Evolutionary conservation across 2,329 filamentous ascomycete genomes (phyloP).

Genomic region (Cladosporium colombiae): DNA sequence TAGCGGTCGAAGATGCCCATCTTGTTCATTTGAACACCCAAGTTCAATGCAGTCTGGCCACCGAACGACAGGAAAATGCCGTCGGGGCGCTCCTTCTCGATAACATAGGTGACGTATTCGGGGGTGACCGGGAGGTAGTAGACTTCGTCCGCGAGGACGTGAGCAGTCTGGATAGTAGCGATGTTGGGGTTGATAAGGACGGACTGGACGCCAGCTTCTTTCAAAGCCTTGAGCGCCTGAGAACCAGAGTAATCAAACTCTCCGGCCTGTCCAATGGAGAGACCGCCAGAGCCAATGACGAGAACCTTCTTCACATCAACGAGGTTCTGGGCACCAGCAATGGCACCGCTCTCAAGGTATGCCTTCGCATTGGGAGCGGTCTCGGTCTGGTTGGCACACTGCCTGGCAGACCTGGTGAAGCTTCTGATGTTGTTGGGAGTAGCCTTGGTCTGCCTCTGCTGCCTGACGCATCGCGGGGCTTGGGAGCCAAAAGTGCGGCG

Average conservation of each 20-base stretch:
- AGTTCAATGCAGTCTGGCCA: constrained; percentile 93
- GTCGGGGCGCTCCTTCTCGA: constrained; percentile 92
- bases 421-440: constrained; percentile 27
- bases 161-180: constrained; percentile 96
- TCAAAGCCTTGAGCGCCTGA: constrained; percentile 93
- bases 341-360: constrained; percentile 83
- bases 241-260: constrained; percentile 99
- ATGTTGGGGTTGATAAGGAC: constrained; percentile 98
- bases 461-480: constrained; percentile 19
- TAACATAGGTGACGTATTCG: constrained; percentile 96
- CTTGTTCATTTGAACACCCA: constrained; percentile 96
- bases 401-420: constrained; percentile 32
- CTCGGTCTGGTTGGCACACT: constrained; percentile 51
- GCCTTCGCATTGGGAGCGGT: constrained; percentile 79
- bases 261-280: constrained; percentile 95
- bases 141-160: constrained; percentile 92
- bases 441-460: constrained; percentile 23
- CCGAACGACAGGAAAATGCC: constrained; percentile 97
- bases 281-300: constrained; percentile 91
- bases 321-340: constrained; percentile 72
- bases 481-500: constrained; percentile 35
- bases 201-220: constrained; percentile 88
- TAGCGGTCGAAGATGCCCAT: constrained; percentile 95
- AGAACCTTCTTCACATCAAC: constrained; percentile 96
- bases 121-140: constrained; percentile 98